phyloP scores from a whole-genome alignment of 345 rosid genomes.

The Trapa incisa region DNA sequence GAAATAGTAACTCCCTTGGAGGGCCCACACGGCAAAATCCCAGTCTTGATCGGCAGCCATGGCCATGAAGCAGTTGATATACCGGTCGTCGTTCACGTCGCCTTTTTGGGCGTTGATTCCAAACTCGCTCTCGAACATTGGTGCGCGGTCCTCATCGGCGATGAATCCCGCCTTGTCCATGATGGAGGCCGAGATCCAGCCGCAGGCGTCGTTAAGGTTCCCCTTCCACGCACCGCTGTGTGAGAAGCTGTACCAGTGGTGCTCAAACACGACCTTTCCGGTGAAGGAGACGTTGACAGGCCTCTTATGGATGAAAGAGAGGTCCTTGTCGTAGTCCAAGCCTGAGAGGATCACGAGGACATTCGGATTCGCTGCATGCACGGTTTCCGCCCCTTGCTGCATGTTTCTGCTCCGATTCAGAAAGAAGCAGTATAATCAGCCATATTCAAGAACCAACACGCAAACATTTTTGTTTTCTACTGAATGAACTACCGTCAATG shows the following conservation, averaged over 20 bases:
- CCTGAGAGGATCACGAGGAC: slow-evolving; percentile 85
- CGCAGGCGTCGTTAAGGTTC: slow-evolving; percentile 63
- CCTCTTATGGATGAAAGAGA: slow-evolving; percentile 42
- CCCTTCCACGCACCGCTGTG: slow-evolving; percentile 52
- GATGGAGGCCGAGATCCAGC: slow-evolving; percentile 29
- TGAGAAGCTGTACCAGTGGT: slow-evolving; percentile 59
- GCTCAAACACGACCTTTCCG: slow-evolving; percentile 57
- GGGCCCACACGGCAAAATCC: slow-evolving; percentile 74
- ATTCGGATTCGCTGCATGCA: slow-evolving; percentile 67
- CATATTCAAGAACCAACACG: not conserved
- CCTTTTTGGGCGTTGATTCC: slow-evolving; percentile 54
- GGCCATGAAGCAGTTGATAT: slow-evolving; percentile 52
- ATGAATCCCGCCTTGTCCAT: slow-evolving; percentile 42
- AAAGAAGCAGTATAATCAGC: not conserved
- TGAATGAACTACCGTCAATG: no score
- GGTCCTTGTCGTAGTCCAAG: slow-evolving; percentile 46
- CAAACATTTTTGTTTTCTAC: no score
- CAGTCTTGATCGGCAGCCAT: slow-evolving; percentile 58
- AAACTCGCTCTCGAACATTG: slow-evolving; percentile 58
- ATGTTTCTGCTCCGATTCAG: slow-evolving; percentile 30
- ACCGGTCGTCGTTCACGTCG: slow-evolving; percentile 44
- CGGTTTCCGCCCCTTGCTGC: slow-evolving; percentile 79
- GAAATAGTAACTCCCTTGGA: slow-evolving; percentile 70
- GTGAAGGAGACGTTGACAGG: slow-evolving; percentile 40
- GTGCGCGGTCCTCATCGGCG: slow-evolving; percentile 26